A percentile compares a stretch with the other conserved stretches of the same genome.
phyloP scores from a whole-genome alignment of 331 rosid genomes.

The Rhamnella rubrinervis region DNA sequence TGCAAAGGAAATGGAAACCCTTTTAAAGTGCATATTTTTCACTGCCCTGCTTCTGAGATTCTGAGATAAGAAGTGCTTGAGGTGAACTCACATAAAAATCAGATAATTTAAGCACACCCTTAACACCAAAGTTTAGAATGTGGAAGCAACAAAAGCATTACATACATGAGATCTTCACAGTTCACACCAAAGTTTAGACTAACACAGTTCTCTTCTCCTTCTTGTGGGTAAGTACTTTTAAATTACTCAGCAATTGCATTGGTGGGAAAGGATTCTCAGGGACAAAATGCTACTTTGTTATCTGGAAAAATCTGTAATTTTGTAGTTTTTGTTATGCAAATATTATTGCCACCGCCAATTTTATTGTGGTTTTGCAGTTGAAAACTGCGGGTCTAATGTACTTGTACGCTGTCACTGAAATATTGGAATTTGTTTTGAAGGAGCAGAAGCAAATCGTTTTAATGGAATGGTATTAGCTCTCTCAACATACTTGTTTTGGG shows the following conservation, averaged over 20 bases:
- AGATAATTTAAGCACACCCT: too few species aligned
- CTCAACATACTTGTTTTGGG: not conserved
- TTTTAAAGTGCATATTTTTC: too few species aligned
- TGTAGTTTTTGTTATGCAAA: not conserved
- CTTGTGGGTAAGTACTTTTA: conserved; percentile 65
- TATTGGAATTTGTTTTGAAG: conserved; percentile 89
- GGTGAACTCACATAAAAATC: too few species aligned
- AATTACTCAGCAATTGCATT: conserved; percentile 70
- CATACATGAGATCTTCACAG: too few species aligned
- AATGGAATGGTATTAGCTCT: conserved; percentile 70
- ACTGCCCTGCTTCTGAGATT: too few species aligned
- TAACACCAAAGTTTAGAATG: too few species aligned
- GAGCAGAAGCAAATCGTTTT: conserved; percentile 93
- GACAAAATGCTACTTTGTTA: conserved; percentile 92
- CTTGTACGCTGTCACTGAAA: conserved; percentile 89
- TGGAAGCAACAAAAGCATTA: too few species aligned
- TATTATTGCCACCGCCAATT: conserved; percentile 10
- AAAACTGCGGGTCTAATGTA: conserved; percentile 90
- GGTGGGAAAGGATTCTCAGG: conserved; percentile 77
- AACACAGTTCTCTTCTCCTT: not conserved
- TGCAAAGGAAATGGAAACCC: too few species aligned
- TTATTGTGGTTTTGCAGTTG: conserved; percentile 55
- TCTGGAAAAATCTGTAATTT: conserved; percentile 84
- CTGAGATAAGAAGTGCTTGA: too few species aligned
- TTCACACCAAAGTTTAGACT: too few species aligned